phyloP scores from a whole-genome alignment of 2,329 filamentous ascomycete genomes.

The Calonectria hongkongensis region DNA sequence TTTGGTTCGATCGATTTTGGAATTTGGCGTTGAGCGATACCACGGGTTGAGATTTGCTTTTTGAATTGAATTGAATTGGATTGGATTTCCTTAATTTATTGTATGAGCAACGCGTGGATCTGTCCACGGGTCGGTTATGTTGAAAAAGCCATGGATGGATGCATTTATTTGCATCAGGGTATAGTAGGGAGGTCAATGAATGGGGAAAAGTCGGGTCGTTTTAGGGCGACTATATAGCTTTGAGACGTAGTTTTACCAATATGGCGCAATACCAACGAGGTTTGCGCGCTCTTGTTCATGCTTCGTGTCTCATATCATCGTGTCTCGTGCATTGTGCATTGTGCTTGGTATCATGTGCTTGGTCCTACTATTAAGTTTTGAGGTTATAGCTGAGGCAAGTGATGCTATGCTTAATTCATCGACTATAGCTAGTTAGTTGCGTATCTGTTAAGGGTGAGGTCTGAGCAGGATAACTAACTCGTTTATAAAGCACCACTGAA shows the following conservation, averaged over 20 bases:
- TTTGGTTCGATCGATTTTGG: constrained; percentile 36
- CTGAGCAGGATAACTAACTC: constrained; percentile 36
- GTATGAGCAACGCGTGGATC: constrained; percentile 19
- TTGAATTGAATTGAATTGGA: background rate
- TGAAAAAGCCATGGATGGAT: constrained; percentile 10
- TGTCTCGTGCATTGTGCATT: constrained; percentile 13
- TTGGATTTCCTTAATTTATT: constrained; percentile 6
- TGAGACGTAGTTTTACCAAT: constrained; percentile 30
- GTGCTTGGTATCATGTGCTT: constrained; percentile 4
- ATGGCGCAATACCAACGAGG: constrained; percentile 28
- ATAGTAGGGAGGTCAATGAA: constrained; percentile 7
- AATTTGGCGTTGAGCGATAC: constrained; percentile 51
- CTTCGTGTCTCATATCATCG: constrained; percentile 29
- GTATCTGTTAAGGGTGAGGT: background rate
- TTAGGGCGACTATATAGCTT: constrained; percentile 27
- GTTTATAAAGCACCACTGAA: constrained; percentile 52
- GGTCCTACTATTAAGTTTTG: background rate
- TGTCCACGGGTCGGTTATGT: constrained; percentile 12
- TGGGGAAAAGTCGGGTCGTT: constrained; percentile 13
- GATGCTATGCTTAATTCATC: background rate
- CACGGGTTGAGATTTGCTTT: constrained; percentile 24
- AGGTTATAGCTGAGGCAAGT: background rate
- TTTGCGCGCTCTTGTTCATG: constrained; percentile 23
- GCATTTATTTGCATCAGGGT: constrained; percentile 20
- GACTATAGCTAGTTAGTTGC: constrained; percentile 12